These are phyloP conservation scores for Pezicula neosporulosa DNA, from an alignment of 2,329 filamentous ascomycete species.

Conservation along the genomic window DNA sequence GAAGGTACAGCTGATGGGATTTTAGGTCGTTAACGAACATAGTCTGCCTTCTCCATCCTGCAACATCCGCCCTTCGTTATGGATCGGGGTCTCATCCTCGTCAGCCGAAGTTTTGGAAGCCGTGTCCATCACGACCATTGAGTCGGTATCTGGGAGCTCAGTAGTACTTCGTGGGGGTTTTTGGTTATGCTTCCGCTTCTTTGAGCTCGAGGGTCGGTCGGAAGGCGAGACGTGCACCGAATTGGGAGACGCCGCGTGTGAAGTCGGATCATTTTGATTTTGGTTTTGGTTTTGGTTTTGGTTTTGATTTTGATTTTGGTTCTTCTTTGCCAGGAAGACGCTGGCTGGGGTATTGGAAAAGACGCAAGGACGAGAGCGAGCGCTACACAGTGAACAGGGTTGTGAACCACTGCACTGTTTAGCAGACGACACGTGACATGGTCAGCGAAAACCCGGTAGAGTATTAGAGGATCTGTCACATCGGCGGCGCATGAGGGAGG, in stretches of 20 bases:
- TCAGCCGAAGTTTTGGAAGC: background rate
- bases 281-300: too few species aligned
- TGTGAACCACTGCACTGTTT: conserved; percentile 6
- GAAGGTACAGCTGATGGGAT: background rate
- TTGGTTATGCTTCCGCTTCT: conserved; percentile 5
- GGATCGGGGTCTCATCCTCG: conserved; percentile 4
- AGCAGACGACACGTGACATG: too few species aligned
- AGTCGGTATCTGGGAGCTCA: background rate
- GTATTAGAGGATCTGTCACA: too few species aligned
- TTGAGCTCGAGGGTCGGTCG: conserved; percentile 12
- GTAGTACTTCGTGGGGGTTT: background rate
- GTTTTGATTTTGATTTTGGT: background rate
- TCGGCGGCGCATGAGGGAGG: too few species aligned
- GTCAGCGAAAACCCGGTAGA: too few species aligned
- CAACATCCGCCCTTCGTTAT: conserved; percentile 5
- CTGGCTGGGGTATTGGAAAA: conserved; percentile 3
- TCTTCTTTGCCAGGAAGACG: background rate
- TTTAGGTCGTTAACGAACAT: background rate
- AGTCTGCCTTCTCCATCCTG: conserved; percentile 8
- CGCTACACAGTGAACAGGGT: conserved; percentile 4
- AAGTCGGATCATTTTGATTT: background rate
- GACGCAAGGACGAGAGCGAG: conserved; percentile 3
- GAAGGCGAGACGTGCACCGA: background rate
- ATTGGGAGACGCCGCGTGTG: background rate
- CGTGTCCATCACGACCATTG: background rate